phyloP scores from a whole-genome alignment of 495 filamentous ascomycete species.

The Lasiosphaeria miniovina region DNA sequence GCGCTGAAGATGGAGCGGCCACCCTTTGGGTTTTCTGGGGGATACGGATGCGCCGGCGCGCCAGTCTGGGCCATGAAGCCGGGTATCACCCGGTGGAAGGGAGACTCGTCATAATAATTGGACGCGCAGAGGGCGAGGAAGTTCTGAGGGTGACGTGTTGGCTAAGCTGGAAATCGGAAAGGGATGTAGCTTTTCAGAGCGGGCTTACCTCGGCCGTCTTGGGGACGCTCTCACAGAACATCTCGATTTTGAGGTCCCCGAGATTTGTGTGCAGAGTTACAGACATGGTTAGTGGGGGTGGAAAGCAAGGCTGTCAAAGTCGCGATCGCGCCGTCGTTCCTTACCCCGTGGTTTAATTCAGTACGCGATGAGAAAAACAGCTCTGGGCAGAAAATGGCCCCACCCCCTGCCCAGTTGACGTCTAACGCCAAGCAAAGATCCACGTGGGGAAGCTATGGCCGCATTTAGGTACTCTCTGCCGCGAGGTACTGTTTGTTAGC shows the following conservation, averaged over 20 bases:
- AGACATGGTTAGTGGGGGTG: conserved; percentile 43
- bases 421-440: not conserved
- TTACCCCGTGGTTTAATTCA: not conserved
- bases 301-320: not conserved
- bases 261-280: conserved; percentile 82
- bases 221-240: conserved; percentile 93
- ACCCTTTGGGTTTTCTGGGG: conserved; percentile 64
- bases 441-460: not conserved
- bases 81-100: conserved; percentile 89
- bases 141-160: conserved; percentile 54
- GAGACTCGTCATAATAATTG: conserved; percentile 78
- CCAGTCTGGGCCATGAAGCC: conserved; percentile 92
- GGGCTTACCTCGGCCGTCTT: conserved; percentile 71
- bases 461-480: not conserved
- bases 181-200: conserved; percentile 57
- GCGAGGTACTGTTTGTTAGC: not conserved
- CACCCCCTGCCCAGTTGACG: not conserved
- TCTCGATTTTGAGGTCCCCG: conserved; percentile 90
- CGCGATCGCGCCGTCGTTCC: not conserved
- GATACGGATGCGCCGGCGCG: conserved; percentile 62
- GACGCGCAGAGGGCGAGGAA: conserved; percentile 95
- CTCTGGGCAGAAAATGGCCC: not conserved
- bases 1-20: conserved; percentile 82
- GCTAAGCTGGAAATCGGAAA: conserved; percentile 41
- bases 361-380: not conserved